Evolutionary conservation across 805 yeast genomes (phyloP).

Genomic region (Ogataea sp.): DNA sequence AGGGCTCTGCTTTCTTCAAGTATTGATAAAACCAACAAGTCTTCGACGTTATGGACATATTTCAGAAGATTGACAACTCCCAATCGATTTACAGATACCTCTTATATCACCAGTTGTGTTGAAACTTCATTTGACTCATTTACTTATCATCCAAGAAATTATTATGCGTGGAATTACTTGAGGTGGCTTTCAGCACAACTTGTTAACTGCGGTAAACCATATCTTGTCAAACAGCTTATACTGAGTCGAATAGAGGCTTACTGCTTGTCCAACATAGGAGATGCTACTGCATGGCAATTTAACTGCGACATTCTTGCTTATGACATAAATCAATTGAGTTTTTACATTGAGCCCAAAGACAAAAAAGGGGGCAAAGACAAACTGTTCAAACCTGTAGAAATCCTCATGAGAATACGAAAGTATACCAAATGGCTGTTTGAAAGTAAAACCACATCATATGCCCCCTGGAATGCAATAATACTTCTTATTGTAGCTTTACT

Average conservation of each 20-base stretch:
- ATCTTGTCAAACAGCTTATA: background rate
- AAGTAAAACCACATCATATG: background rate
- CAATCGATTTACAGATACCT: background rate
- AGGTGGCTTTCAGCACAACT: background rate
- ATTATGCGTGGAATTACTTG: conserved; percentile 34
- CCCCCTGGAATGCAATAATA: conserved; percentile 1
- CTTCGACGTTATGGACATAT: conserved; percentile 24
- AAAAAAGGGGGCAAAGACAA: background rate
- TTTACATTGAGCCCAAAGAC: background rate
- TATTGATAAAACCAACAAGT: conserved; percentile 24
- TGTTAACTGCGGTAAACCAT: background rate
- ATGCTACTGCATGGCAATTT: conserved; percentile 16
- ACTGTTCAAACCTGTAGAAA: background rate
- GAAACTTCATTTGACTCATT: conserved; percentile 26
- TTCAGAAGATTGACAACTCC: conserved; percentile 9
- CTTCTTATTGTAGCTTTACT: background rate
- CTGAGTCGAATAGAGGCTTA: background rate
- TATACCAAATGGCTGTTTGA: background rate
- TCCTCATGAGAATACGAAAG: background rate
- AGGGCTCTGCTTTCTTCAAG: conserved; percentile 15
- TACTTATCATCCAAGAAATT: conserved; percentile 34
- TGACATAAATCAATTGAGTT: background rate
- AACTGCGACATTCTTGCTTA: conserved; percentile 5
- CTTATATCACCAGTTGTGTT: conserved; percentile 1
- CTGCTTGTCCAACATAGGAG: conserved; percentile 8